Evolutionary conservation across 139 green algal genomes (phyloP).

Genomic region (Asterochloris sp.): DNA sequence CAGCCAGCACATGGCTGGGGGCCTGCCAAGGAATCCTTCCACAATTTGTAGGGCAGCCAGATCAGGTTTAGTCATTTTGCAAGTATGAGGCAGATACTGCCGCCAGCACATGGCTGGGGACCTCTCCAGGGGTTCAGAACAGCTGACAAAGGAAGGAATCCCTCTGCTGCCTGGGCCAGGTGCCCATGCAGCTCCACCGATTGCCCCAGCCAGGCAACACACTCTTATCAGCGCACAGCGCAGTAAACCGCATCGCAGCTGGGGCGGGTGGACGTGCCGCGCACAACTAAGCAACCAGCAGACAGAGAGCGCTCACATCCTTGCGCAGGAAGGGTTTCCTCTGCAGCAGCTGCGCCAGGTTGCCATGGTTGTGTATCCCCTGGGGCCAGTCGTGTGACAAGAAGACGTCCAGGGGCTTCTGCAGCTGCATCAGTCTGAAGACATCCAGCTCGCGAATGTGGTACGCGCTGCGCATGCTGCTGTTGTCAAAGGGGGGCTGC

Average conservation of each 20-base stretch:
- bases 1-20: no score
- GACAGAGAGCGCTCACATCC: constrained; percentile 51
- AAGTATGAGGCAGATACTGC: no score
- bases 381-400: constrained; percentile 97
- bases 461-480: constrained; percentile 82
- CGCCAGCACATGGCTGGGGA: no score
- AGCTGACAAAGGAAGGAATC: no score
- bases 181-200: not conserved
- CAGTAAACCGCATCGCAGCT: not conserved
- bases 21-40: no score
- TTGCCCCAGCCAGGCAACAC: not conserved
- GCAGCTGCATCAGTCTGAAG: constrained; percentile 71
- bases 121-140: no score
- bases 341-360: constrained; percentile 71
- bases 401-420: constrained; percentile 80
- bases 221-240: not conserved
- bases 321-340: constrained; percentile 79
- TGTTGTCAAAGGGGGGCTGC: constrained; percentile 73
- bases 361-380: constrained; percentile 76
- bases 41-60: no score
- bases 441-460: constrained; percentile 90
- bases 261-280: not conserved
- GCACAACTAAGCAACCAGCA: not conserved
- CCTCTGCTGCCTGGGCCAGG: no score
- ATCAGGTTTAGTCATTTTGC: no score